phyloP scores from a whole-genome alignment of 2,329 filamentous ascomycete genomes.

The Ceratocystis colombiana region DNA sequence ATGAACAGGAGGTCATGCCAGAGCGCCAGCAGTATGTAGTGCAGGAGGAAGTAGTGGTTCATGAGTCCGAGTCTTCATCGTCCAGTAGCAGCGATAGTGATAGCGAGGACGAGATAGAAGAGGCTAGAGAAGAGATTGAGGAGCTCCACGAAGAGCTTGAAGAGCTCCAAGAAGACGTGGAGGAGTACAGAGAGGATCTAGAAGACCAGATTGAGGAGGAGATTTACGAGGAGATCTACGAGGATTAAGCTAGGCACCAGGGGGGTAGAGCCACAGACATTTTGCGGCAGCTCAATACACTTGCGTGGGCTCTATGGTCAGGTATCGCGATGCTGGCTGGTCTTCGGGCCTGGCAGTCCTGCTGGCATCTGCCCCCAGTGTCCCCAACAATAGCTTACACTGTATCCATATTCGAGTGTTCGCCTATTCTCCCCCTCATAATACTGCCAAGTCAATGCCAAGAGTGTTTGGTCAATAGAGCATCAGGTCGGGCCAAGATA shows the following conservation, averaged over 20 bases:
- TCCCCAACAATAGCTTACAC: not conserved
- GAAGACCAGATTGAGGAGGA: constrained; percentile 32
- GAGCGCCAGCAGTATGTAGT: not conserved
- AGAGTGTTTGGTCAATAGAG: not conserved
- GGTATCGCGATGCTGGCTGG: not conserved
- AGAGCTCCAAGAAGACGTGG: constrained; percentile 39
- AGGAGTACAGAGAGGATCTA: constrained; percentile 37
- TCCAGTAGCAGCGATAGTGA: constrained; percentile 12
- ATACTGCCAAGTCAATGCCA: constrained; percentile 5
- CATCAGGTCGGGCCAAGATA: no score
- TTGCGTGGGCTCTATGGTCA: not conserved
- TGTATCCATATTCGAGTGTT: not conserved
- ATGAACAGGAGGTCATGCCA: not conserved
- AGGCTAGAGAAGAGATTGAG: constrained; percentile 28
- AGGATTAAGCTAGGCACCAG: constrained; percentile 34
- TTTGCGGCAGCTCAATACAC: not conserved
- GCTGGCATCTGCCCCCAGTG: not conserved
- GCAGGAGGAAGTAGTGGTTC: not conserved
- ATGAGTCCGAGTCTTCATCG: not conserved
- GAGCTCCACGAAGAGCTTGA: constrained; percentile 35
- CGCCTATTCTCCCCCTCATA: not conserved
- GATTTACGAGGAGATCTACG: constrained; percentile 40
- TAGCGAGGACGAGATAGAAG: constrained; percentile 25
- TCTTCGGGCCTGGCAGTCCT: not conserved
- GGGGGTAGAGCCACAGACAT: not conserved